Conservation (phyloP, 106 monocot genomes). For the Gastrodia elata region DNA sequence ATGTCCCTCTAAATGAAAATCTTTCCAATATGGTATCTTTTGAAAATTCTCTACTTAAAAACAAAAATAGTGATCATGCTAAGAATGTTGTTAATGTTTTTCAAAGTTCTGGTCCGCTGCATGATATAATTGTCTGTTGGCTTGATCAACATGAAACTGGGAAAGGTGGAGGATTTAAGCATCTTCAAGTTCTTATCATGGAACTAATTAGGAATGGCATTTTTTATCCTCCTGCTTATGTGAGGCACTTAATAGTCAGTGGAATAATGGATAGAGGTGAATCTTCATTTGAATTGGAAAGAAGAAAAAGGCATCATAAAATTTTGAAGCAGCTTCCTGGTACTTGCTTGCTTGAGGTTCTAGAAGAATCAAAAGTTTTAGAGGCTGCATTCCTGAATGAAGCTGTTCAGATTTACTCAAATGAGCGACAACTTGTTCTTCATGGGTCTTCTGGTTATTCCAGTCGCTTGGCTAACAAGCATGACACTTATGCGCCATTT, state of each 20-base stretch:
- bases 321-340: constrained; percentile 86
- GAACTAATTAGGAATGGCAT: constrained; percentile 82
- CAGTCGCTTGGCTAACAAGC: constrained; percentile 5
- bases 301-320: constrained; percentile 57
- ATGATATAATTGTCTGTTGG: constrained; percentile 96
- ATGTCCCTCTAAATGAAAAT: constrained; percentile 31
- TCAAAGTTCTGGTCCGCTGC: constrained; percentile 78
- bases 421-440: constrained; percentile 76
- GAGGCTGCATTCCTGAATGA: constrained; percentile 39
- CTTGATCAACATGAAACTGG: constrained; percentile 81
- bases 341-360: constrained; percentile 54
- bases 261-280: constrained; percentile 76
- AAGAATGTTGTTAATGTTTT: constrained; percentile 34
- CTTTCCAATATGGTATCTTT: constrained; percentile 16
- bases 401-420: constrained; percentile 47
- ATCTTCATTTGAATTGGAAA: constrained; percentile 35
- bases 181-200: constrained; percentile 59
- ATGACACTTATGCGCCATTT: constrained; percentile 11
- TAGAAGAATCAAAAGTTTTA: constrained; percentile 58
- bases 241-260: constrained; percentile 86
- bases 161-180: constrained; percentile 56
- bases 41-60: constrained; percentile 25
- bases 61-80: constrained; percentile 20
- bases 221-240: constrained; percentile 88
- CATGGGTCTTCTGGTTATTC: constrained; percentile 34